Base-by-base conservation (phyloP, 2,329 filamentous ascomycete species). In the Penicillium hordei region DNA sequence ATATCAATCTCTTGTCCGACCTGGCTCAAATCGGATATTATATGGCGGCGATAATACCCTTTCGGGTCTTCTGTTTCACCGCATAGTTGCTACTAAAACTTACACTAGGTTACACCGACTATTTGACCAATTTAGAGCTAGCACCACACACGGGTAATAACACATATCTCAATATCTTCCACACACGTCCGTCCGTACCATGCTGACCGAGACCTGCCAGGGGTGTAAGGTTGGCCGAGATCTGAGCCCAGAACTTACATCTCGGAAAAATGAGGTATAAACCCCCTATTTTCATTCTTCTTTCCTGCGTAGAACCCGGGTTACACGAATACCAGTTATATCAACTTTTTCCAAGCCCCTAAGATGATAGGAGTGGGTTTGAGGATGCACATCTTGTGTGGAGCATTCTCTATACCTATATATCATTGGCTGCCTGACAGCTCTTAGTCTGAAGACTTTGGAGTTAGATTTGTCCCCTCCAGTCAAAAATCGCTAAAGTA, bases 71-170 rank as follows among this genome's bases (percentile, higher is more conserved):
- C 12, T 12, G 21, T 48, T 48, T 25, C 21, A 48, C 46, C 15
- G 46, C 31, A 48, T 36, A 12, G 23, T 27, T 27, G 40, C 23
- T 43, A n/a, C 23, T 44, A n/a, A 27, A 44, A 17, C 29, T 15
- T 33, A 46, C n/a, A n/a, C n/a, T n/a, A n/a, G n/a, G 27, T 33
- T 31, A 45, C 44, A 46, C 44, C 44, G 44, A 46, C 44, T 46
- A 17, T 50, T 29, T 10, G 6, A 25, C 46, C 4, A 27, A 48
- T n/a, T 21, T 48, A 38, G 27, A 21, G n/a, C 5, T 6, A 15
- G 10, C 43, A 15, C 3, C 27, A n/a, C 40, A 42, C 29, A 27
- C 12, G 7, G 21, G 43, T n/a, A 21, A 21, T 21, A 7, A 45
- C 27, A 27, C 43, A n/a, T 45, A 45, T 13, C 10, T 19, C 25